Evolutionary conservation across 2,329 filamentous ascomycete species (phyloP).

Genomic region (Hypomyces rosellus): DNA sequence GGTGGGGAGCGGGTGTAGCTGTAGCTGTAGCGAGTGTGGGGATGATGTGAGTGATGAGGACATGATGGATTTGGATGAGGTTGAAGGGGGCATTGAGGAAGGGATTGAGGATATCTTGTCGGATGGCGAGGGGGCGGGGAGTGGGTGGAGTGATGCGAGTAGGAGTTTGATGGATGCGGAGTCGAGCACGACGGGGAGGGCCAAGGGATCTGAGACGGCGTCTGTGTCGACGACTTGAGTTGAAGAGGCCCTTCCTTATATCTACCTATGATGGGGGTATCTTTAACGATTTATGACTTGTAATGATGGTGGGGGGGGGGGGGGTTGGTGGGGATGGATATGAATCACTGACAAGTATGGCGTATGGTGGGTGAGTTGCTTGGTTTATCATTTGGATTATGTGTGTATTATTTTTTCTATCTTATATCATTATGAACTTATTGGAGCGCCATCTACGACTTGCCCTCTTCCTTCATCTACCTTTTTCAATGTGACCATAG

Average conservation of each 20-base stretch:
- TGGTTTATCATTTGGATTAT: neutral
- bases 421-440: neutral
- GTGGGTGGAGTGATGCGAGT: slow-evolving; percentile 31
- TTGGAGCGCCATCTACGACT: neutral
- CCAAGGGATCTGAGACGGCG: slow-evolving; percentile 33
- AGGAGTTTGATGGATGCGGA: slow-evolving; percentile 31
- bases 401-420: neutral
- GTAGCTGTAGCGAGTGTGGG: slow-evolving; percentile 35
- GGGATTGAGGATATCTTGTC: slow-evolving; percentile 16
- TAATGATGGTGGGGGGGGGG: neutral
- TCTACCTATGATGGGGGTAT: neutral
- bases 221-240: slow-evolving; percentile 25
- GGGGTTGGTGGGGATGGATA: neutral
- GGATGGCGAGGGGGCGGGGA: slow-evolving; percentile 16
- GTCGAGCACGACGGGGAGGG: slow-evolving; percentile 27
- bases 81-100: slow-evolving; percentile 12
- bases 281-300: neutral
- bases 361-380: too few species aligned
- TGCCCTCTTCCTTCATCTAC: neutral
- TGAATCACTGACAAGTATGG: too few species aligned
- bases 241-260: neutral
- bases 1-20: slow-evolving; percentile 18
- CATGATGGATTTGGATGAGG: slow-evolving; percentile 6
- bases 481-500: neutral
- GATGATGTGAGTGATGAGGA: slow-evolving; percentile 18